These are phyloP conservation scores for Talaromyces sp. DNA, from an alignment of 2,329 filamentous ascomycete species.

Conservation along the genomic window DNA sequence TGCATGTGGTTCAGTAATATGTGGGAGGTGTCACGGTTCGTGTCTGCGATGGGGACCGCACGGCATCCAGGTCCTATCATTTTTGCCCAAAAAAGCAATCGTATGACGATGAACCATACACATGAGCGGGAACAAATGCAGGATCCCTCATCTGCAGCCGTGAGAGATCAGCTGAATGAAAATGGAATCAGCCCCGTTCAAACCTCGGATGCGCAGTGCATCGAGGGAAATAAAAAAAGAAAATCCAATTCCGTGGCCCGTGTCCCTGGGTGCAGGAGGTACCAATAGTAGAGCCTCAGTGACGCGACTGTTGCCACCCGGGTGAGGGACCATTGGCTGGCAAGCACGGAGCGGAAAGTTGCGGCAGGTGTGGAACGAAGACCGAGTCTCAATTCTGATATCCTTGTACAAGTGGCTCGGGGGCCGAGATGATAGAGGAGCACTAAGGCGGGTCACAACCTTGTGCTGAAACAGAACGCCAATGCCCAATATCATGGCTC, in stretches of 20 bases:
- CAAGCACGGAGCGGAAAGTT: slow-evolving; percentile 31
- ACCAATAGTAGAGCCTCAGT: slow-evolving; percentile 36
- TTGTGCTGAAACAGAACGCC: slow-evolving; percentile 19
- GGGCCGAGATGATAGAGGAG: slow-evolving; percentile 12
- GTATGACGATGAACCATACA: slow-evolving; percentile 38
- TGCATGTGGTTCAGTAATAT: slow-evolving; percentile 40
- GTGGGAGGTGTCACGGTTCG: slow-evolving; percentile 38
- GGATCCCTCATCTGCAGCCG: slow-evolving; percentile 43
- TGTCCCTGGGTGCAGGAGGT: slow-evolving; percentile 26
- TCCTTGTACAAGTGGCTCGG: slow-evolving; percentile 20
- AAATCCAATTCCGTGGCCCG: slow-evolving; percentile 26
- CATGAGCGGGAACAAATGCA: slow-evolving; percentile 41
- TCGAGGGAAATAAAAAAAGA: slow-evolving; percentile 10
- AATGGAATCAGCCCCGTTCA: slow-evolving; percentile 28
- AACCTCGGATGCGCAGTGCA: slow-evolving; percentile 18
- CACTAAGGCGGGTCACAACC: slow-evolving; percentile 27
- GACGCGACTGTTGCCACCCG: slow-evolving; percentile 37
- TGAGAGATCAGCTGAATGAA: slow-evolving; percentile 47
- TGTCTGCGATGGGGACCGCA: slow-evolving; percentile 36
- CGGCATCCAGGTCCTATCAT: slow-evolving; percentile 37
- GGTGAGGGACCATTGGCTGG: slow-evolving; percentile 29
- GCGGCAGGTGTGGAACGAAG: slow-evolving; percentile 29
- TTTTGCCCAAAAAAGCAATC: slow-evolving; percentile 27
- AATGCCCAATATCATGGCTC: slow-evolving; percentile 9
- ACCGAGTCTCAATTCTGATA: slow-evolving; percentile 20